Conservation (phyloP, 139 green algal species). For the Tetraselmis striata region DNA sequence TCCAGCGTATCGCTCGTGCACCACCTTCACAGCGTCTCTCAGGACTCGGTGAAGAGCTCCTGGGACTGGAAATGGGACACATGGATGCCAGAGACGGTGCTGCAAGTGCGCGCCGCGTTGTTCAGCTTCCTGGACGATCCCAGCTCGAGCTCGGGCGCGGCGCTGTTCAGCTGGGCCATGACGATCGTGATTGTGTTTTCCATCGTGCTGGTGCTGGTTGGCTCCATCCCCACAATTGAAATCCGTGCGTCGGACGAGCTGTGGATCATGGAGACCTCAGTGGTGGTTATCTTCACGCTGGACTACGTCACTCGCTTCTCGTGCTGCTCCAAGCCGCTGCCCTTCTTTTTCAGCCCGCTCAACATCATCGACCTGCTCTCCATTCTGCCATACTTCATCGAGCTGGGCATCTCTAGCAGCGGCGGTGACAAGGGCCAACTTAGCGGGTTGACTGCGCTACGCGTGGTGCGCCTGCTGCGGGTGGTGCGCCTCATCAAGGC, state of each 20-base stretch:
- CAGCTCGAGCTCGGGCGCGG: not conserved
- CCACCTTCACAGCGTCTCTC: not conserved
- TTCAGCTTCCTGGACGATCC: not conserved
- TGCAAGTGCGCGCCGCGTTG: not conserved
- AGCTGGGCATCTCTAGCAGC: not conserved
- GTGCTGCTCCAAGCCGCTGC: conserved; percentile 11
- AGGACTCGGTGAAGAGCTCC: not conserved
- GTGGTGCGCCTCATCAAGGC: conserved; percentile 38
- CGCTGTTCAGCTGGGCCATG: not conserved
- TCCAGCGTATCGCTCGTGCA: not conserved
- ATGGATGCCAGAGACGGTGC: not conserved
- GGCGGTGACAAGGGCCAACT: not conserved
- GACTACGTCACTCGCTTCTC: conserved; percentile 27
- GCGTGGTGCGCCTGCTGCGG: conserved; percentile 33
- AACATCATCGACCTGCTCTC: conserved; percentile 42
- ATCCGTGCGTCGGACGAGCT: not conserved
- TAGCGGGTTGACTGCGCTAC: conserved; percentile 19
- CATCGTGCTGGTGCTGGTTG: not conserved
- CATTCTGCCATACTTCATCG: conserved; percentile 37
- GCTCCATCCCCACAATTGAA: not conserved
- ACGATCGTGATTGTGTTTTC: not conserved
- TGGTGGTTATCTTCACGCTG: conserved; percentile 26
- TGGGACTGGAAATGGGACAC: not conserved
- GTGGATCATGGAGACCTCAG: conserved; percentile 15
- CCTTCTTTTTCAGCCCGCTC: conserved; percentile 25